Base-by-base conservation (phyloP, 345 rosid genomes). In the Anacardium occidentale region DNA sequence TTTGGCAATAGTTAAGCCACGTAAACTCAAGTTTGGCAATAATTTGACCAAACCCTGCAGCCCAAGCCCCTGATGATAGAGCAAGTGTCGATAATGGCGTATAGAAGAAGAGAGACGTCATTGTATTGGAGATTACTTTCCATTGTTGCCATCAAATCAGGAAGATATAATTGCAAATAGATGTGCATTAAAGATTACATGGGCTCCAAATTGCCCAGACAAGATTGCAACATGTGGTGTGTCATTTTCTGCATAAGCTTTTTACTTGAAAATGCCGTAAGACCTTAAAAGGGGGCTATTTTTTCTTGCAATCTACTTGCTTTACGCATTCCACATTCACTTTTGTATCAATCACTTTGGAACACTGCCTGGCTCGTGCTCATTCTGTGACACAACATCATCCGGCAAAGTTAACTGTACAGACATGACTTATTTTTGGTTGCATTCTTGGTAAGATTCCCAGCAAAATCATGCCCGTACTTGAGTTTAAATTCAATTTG, bases 111-210 rank as follows among this genome's bases (percentile, higher is more conserved):
- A 68, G 58, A 55, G 52, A n/a, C 10, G 21, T 66, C 62, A 53
- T 57, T 53, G 5, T 29, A 42, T 48, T 58, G 42, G 69, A 74
- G 34, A 64, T 70, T 40, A 53, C 25, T 56, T n/a, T 44, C 12
- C 15, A 56, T 3, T n/a, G 34, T 64, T 64, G 58, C 56, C 76
- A 64, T 73, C 76, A 55, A 73, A 73, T 56, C 76, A 73, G 42
- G 45, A 42, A 73, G 69, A 73, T 25, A 24, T 7, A 64, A 57
- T 54, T 69, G 24, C 62, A 61, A 47, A 47, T 60, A 59, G 50
- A 47, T 59, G 9, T 0, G 20, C 69, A 73, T 64, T 73, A 64
- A 26, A 14, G 26, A 61, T 48, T n/a, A 32, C 32, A 32, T 5
- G 34, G 10, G 47, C 21, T 21, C 37, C 51, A 71, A 51, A 14